Conservation (phyloP, 1,139 yeast genomes). For the Pichia sp. region DNA sequence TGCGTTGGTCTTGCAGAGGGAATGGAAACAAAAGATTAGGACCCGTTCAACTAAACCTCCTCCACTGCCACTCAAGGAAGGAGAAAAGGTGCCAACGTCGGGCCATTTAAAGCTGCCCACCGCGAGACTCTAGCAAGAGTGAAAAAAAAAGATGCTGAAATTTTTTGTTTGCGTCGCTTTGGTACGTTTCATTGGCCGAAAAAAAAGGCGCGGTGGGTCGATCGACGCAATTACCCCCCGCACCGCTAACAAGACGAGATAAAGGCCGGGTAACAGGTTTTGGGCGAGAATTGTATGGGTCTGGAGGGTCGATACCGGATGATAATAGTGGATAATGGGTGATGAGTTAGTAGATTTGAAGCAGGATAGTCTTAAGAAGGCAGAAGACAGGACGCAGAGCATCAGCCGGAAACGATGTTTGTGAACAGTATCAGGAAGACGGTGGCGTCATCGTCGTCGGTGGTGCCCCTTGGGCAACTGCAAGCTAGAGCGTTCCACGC, state of each 20-base stretch:
- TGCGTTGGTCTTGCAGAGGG: neutral
- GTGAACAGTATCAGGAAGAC: constrained; percentile 2
- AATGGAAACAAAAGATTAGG: too few species aligned
- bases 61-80: neutral
- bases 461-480: neutral
- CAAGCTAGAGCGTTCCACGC: constrained; percentile 7
- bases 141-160: neutral
- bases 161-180: constrained; percentile 11
- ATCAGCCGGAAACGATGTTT: neutral
- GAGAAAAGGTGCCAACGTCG: neutral
- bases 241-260: too few species aligned
- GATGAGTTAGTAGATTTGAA: too few species aligned
- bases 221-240: neutral
- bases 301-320: too few species aligned
- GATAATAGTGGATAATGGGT: too few species aligned
- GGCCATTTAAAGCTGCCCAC: neutral
- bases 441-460: neutral
- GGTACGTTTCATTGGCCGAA: neutral
- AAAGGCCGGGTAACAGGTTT: neutral
- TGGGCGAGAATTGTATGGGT: neutral
- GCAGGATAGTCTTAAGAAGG: too few species aligned
- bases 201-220: neutral
- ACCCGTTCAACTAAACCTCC: too few species aligned
- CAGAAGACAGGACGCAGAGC: neutral
- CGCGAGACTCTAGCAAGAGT: neutral